A percentile compares a stretch with the other conserved stretches of the same genome.
Conservation (phyloP, 495 filamentous ascomycete genomes). For the Tuber magnatum region DNA sequence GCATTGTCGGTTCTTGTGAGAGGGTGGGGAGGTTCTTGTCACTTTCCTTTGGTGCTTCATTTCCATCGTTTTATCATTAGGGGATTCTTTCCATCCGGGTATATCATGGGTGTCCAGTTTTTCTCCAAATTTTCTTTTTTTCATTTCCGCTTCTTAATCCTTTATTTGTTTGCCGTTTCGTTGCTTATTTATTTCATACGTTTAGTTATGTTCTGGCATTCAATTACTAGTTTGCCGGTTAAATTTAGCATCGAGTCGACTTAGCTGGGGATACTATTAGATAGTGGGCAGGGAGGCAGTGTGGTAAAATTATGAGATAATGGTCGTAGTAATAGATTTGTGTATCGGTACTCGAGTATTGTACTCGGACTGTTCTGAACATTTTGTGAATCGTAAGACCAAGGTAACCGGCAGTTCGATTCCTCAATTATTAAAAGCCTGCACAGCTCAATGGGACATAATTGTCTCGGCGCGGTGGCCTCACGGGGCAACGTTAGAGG, state of each 20-base stretch:
- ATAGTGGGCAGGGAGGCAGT: background rate
- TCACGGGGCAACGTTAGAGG: background rate
- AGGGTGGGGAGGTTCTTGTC: constrained; percentile 5
- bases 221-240: background rate
- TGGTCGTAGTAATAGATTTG: background rate
- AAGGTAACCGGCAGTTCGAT: background rate
- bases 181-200: background rate
- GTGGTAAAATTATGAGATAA: constrained; percentile 3
- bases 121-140: constrained; percentile 6
- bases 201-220: background rate
- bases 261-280: background rate
- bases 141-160: background rate
- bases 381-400: background rate
- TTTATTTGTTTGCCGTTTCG: background rate
- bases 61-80: constrained; percentile 9
- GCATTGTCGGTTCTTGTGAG: constrained; percentile 3
- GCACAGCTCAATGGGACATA: background rate
- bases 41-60: constrained; percentile 2
- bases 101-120: constrained; percentile 4
- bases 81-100: constrained; percentile 9
- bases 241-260: background rate
- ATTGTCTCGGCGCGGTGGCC: background rate
- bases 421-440: background rate
- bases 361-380: background rate
- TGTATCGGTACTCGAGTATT: background rate